phyloP scores from a whole-genome alignment of 352 stramenopile species.

The Pythium oligandrum region DNA sequence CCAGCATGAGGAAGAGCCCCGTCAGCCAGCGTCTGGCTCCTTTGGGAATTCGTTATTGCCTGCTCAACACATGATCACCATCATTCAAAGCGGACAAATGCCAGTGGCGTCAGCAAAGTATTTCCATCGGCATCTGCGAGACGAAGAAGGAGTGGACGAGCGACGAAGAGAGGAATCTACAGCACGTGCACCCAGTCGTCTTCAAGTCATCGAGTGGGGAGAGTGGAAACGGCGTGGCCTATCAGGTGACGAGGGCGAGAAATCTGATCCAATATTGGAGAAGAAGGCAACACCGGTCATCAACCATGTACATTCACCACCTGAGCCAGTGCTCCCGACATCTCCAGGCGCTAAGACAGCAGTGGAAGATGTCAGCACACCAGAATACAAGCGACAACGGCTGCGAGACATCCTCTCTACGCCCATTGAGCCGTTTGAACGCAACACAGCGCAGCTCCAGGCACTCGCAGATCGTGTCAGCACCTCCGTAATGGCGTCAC shows the following conservation, averaged over 20 bases:
- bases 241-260: background rate
- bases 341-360: conserved; percentile 1
- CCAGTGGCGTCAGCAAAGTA: conserved; percentile 48
- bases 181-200: conserved; percentile 2
- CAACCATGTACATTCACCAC: no score
- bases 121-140: conserved; percentile 44
- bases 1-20: conserved; percentile 10
- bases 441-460: conserved; percentile 34
- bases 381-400: conserved; percentile 49
- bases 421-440: conserved; percentile 46
- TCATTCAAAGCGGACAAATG: conserved; percentile 65
- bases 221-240: conserved; percentile 15
- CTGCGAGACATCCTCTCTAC: conserved; percentile 60
- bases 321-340: background rate
- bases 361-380: conserved; percentile 32
- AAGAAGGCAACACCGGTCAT: background rate
- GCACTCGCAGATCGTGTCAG: conserved; percentile 40
- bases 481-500: conserved; percentile 39
- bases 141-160: conserved; percentile 8
- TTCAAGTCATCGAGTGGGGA: conserved; percentile 21
- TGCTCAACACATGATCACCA: conserved; percentile 65
- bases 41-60: conserved; percentile 29
- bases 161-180: background rate
- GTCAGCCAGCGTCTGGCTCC: background rate
- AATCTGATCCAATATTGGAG: background rate